Evolutionary conservation across 164 flowering plant species (phyloP), one percentile per base, ranked within the genome.

Genomic region (Magnolia officinalis): DNA sequence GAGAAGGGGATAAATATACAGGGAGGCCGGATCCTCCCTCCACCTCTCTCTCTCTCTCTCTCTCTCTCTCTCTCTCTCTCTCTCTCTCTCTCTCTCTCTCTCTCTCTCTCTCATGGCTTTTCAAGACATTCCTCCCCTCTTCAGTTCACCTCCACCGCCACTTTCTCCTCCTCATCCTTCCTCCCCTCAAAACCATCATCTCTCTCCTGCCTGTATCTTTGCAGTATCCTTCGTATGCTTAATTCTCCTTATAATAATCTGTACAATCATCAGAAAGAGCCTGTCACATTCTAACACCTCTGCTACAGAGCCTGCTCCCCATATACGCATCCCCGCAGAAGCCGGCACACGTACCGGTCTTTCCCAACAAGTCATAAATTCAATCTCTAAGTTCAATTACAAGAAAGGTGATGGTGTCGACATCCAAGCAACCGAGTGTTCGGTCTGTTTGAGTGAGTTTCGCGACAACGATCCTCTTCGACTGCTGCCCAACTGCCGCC

Each of bases 401-500:
- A 85, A 74, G 81, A 87, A 78, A 74, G 90, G 84, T 10, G 96
- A 87, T 26, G 96, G 95, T 2, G 69, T 87, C 63, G 69, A 87
- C 64, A 75, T 93, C 45, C 92, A 89, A 67, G 91, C 89, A 2
- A 83, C 88, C 0, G 95, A 89, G n/a, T 91, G 96, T 70, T 85
- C 92, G 0, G 92, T 91, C 29, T 91, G 96, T 61, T 74, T 91
- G 66, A 80, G 65, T 59, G 96, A 91, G 81, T 91, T 91, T 71
- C 76, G 78, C 16, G 86, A 90, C 18, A 87, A 80, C 6, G 92
- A 90, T 37, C 79, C 75, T n/a, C 83, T 91, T 9, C 50, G 93
- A 70, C 80, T 91, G 11, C 77, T 91, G 69, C 96, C 96, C n/a
- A 90, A 91, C 76, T 91, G 93, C 77, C 84, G 82, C 76, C 96